Base-by-base conservation (phyloP, 2,329 filamentous ascomycete species). In the Colletotrichum graminicola region DNA sequence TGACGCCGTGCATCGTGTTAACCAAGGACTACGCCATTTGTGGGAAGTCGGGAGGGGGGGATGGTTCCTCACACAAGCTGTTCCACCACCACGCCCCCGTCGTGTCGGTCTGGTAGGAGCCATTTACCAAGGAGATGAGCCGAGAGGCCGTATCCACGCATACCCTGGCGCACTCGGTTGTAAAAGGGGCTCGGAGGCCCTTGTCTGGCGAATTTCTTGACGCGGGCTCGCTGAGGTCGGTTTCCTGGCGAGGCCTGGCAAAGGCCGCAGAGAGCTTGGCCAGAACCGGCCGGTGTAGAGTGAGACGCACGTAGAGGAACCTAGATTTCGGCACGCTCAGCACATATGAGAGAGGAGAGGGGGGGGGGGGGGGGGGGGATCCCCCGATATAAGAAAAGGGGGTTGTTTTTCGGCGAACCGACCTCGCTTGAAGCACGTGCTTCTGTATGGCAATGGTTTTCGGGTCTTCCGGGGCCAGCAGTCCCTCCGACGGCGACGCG, bases 71-170 rank as follows among this genome's bases (percentile, higher is more conserved):
- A 81, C 80, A 82, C 21, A 82, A 80, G 12, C 78, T 79, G 66
- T 82, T 82, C 69, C 81, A 82, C 81, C 80, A 82, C 80, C 79
- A 81, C 5, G 77, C 74, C 29, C 78, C 79, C 3, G 77, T 76
- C 1, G 74, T 49, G 1, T 76, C 71, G 1, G 77, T 77, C 49
- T 66, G 62, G 47, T 79, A 78, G 5, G 77, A 80, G 16, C 76
- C 69, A 41, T 79, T 69, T 1, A 82, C 73, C 7, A 79, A 74
- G 1, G 74, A 72, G 2, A 81, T 75, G 2, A 83, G 75, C 12
- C 79, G 75, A 5, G 78, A 75, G 0, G 80, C 78, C 2, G 78
- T 73, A 2, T 67, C 70, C 5, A 81, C 75, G 39, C 81, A 82
- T 1, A 74, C 74, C 2, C 73, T 74, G 0, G 79, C 79, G 39